phyloP scores from a whole-genome alignment of 257 asterid species.

The Nemophila menziesii region DNA sequence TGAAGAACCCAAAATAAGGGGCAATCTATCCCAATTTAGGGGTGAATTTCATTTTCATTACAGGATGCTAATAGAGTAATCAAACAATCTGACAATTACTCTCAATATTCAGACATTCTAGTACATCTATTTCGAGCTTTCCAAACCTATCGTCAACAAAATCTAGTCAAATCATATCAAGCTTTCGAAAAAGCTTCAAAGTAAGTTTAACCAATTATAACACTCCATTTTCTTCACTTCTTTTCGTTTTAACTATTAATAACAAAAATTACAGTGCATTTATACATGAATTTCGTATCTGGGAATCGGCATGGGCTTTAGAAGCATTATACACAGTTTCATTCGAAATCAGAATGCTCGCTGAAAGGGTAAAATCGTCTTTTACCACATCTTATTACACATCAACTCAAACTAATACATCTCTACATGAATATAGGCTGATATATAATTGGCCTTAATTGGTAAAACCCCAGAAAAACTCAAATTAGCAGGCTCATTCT shows the following conservation, averaged over 20 bases:
- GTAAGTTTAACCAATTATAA: conserved; percentile 33
- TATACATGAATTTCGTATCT: conserved; percentile 91
- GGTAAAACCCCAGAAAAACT: conserved; percentile 86
- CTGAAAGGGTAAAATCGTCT: conserved; percentile 74
- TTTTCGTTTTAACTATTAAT: conserved; percentile 31
- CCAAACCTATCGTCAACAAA: conserved; percentile 60
- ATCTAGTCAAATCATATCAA: conserved; percentile 59
- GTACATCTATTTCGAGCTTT: conserved; percentile 68
- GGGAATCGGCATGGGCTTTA: conserved; percentile 98
- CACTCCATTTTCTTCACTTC: conserved; percentile 2
- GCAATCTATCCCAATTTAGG: no score
- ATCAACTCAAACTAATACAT: conserved; percentile 13
- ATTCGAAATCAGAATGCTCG: conserved; percentile 83
- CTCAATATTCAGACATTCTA: conserved; percentile 70
- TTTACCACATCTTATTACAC: no score
- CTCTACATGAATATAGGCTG: conserved; percentile 56
- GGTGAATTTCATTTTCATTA: no score
- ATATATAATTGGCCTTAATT: conserved; percentile 66
- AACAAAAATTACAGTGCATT: conserved; percentile 64
- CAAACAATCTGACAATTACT: conserved; percentile 56
- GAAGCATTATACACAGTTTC: conserved; percentile 73
- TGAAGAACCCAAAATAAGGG: no score
- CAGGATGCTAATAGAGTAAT: conserved; percentile 85
- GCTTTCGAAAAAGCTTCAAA: conserved; percentile 88
- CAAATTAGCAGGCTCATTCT: conserved; percentile 93